Percentiles rank a stretch among this genome's conserved stretches.
These are phyloP conservation scores for Gelatoporia subvermispora DNA, from an alignment of 768 basidiomycete genomes.

Conservation along the genomic window DNA sequence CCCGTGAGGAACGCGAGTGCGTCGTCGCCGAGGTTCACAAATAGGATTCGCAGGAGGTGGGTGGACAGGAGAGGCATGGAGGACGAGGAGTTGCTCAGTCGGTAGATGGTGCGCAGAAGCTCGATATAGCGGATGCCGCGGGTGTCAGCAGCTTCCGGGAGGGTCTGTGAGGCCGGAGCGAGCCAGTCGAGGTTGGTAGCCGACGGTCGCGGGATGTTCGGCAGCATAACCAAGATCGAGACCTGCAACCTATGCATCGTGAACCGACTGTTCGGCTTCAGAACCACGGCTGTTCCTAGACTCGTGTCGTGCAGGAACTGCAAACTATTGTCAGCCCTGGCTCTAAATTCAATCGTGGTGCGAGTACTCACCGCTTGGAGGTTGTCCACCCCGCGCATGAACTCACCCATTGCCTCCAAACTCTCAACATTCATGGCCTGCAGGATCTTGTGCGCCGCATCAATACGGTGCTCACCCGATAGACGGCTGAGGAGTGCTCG, in stretches of 20 bases:
- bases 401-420: conserved; percentile 40
- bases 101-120: conserved; percentile 66
- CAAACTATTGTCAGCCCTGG: neutral
- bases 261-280: conserved; percentile 55
- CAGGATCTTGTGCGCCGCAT: conserved; percentile 46
- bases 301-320: conserved; percentile 43
- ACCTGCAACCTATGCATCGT: conserved; percentile 56
- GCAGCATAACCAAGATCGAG: conserved; percentile 47
- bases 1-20: conserved; percentile 79
- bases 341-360: neutral
- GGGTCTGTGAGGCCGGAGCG: neutral
- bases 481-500: conserved; percentile 53
- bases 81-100: conserved; percentile 53
- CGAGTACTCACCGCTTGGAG: conserved; percentile 23
- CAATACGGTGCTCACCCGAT: conserved; percentile 55
- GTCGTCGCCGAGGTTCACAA: conserved; percentile 63
- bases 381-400: conserved; percentile 23
- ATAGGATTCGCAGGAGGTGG: conserved; percentile 56
- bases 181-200: conserved; percentile 50
- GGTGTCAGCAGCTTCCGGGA: conserved; percentile 6
- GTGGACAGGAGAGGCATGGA: conserved; percentile 46
- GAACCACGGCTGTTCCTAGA: conserved; percentile 44
- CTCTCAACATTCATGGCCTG: conserved; percentile 40
- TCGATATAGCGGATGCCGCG: conserved; percentile 41
- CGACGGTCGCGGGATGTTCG: conserved; percentile 43